Base-by-base conservation (phyloP, 768 basidiomycete genomes). In the Podaxis carcinomalis region DNA sequence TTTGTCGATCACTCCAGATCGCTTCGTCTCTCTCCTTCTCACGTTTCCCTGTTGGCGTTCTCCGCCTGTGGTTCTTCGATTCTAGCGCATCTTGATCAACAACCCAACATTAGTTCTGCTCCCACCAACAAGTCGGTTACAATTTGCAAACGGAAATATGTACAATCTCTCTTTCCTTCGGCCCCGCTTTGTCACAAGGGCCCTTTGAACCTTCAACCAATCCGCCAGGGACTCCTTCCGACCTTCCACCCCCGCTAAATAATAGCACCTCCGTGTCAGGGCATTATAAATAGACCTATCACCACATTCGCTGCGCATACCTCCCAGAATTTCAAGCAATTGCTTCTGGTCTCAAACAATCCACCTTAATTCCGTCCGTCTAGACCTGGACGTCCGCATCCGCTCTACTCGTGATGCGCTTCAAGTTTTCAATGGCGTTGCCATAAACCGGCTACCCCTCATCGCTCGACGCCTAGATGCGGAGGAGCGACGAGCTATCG, bases 161-260 rank as follows among this genome's bases (percentile, higher is more conserved):
- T 32, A 9, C 25, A 51, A 72, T 5, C 56, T 91, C 93, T 76
- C 90, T 95, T 73, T 99, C 97, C 63, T 95, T 98, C 68, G 95
- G 94, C 62, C 84, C 84, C 2, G 95, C 79, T 28, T 68, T 76
- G 74, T 98, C 97, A 4, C 92, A 90, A 0, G 96, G 95, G 0
- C 96, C 93, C 72, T 98, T 99, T 62, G 98, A 28, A 7, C 32
- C 94, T 68, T 99, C 97, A 19, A 95, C 89, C 68, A 98, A 98
- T 67, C 88, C 88, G 70, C 86, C 89, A 21, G 96, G 97, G 0
- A 92, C 90, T 0, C 97, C 96, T 23, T 90, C 88, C 37, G 81
- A 78, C 21, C 94, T 81, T 37, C 87, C 88, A 1, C 78, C 78
- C 73, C 98, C 92, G 66, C 88, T 91, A 67, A 98, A 83, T 64